These are phyloP conservation scores for Cichorium intybus DNA, from an alignment of 140 eudicot species.

Conservation along the genomic window DNA sequence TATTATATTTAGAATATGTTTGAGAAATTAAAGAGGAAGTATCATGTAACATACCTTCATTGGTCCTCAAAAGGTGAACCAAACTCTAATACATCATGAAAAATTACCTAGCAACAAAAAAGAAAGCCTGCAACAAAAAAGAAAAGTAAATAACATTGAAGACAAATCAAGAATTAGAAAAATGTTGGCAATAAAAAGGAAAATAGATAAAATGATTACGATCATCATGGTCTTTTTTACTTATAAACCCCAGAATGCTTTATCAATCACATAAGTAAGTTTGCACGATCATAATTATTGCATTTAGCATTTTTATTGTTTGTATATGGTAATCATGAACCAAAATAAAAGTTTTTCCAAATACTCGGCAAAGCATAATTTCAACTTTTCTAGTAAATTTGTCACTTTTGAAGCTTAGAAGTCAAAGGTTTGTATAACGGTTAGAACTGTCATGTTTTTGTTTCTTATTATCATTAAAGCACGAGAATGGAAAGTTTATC, in stretches of 20 bases:
- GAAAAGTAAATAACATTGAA: not conserved
- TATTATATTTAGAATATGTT: not conserved
- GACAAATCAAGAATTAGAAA: not conserved
- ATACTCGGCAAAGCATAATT: too few relatives aligned
- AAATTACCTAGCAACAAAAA: conserved; percentile 11
- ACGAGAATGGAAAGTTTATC: too few relatives aligned
- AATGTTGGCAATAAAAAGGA: not conserved
- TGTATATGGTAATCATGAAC: too few relatives aligned
- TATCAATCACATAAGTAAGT: not conserved
- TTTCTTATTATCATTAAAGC: too few relatives aligned
- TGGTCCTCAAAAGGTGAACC: conserved; percentile 10
- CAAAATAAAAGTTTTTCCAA: too few relatives aligned
- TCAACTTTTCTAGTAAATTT: too few relatives aligned
- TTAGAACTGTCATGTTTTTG: too few relatives aligned
- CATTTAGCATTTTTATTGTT: too few relatives aligned
- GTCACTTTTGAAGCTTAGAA: too few relatives aligned
- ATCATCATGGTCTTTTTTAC: not conserved
- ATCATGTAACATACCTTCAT: conserved; percentile 19
- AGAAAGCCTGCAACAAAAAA: conserved; percentile 16
- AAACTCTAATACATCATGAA: conserved; percentile 14
- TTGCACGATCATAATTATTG: not conserved
- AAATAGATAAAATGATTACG: not conserved
- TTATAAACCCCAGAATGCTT: not conserved
- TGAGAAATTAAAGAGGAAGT: not conserved
- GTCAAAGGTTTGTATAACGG: too few relatives aligned